Conservation (phyloP, 352 stramenopile genomes). For the Phytophthora melonis region DNA sequence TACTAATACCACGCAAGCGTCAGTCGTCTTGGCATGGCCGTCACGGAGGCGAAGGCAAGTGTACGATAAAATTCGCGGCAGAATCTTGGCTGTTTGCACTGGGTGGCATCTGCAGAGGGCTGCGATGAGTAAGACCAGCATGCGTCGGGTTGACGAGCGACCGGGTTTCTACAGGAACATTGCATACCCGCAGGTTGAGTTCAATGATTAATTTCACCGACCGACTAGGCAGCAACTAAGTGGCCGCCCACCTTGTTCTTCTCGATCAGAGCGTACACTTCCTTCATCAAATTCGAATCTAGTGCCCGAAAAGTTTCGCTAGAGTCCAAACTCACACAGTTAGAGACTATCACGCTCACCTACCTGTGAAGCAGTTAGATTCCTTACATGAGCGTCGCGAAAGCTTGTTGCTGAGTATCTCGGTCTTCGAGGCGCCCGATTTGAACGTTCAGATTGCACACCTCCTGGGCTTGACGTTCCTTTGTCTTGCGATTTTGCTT, state of each 20-base stretch:
- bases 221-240: background rate
- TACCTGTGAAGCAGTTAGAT: background rate
- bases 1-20: slow-evolving; percentile 63
- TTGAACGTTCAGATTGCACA: slow-evolving; percentile 51
- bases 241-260: slow-evolving; percentile 61
- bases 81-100: slow-evolving; percentile 35
- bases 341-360: background rate
- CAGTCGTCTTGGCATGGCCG: slow-evolving; percentile 60
- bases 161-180: slow-evolving; percentile 41
- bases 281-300: slow-evolving; percentile 42
- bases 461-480: slow-evolving; percentile 43
- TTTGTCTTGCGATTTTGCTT: slow-evolving; percentile 60
- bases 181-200: background rate
- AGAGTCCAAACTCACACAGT: background rate
- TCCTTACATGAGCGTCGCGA: slow-evolving; percentile 53
- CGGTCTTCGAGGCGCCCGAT: slow-evolving; percentile 73
- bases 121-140: slow-evolving; percentile 68
- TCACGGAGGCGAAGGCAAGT: slow-evolving; percentile 61
- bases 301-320: slow-evolving; percentile 56
- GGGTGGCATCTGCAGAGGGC: slow-evolving; percentile 65
- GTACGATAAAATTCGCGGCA: slow-evolving; percentile 59
- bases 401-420: slow-evolving; percentile 75
- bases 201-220: background rate
- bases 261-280: slow-evolving; percentile 59
- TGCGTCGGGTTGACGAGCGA: slow-evolving; percentile 52